A percentile compares a stretch with the other conserved stretches of the same genome.
These are phyloP conservation scores for Ascodesmis nigricans DNA, from an alignment of 495 filamentous ascomycete species.

Conservation along the genomic window DNA sequence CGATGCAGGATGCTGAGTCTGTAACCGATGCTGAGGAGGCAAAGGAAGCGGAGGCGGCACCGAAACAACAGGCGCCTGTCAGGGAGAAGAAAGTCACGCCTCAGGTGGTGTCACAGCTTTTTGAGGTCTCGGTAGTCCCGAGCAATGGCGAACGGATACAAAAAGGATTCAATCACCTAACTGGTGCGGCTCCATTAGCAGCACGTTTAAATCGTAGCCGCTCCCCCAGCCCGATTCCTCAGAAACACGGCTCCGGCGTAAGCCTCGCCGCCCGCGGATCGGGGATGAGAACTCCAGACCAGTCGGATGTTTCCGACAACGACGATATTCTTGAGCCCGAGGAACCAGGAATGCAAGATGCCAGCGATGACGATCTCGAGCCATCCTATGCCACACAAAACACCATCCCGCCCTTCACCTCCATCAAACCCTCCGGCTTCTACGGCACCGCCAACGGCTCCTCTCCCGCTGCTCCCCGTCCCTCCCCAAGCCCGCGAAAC, in stretches of 20 bases:
- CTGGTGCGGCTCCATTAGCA: too few species aligned
- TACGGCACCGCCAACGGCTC: too few species aligned
- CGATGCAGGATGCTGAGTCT: conserved; percentile 42
- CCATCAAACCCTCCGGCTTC: too few species aligned
- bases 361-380: conserved; percentile 24
- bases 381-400: conserved; percentile 2
- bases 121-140: not conserved
- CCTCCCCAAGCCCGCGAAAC: too few species aligned
- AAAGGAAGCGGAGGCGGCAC: not conserved
- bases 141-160: not conserved
- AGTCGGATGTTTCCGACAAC: conserved; percentile 14
- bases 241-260: conserved; percentile 8
- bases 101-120: not conserved
- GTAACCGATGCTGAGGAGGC: conserved; percentile 16
- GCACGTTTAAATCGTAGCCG: conserved; percentile 9
- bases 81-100: not conserved
- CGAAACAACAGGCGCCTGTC: not conserved
- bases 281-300: conserved; percentile 8
- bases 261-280: conserved; percentile 6
- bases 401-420: conserved; percentile 1
- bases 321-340: conserved; percentile 12
- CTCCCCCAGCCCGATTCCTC: conserved; percentile 10
- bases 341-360: conserved; percentile 10
- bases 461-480: too few species aligned
- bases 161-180: not conserved